phyloP scores from a whole-genome alignment of 345 rosid species.

The Gossypium longicalyx region DNA sequence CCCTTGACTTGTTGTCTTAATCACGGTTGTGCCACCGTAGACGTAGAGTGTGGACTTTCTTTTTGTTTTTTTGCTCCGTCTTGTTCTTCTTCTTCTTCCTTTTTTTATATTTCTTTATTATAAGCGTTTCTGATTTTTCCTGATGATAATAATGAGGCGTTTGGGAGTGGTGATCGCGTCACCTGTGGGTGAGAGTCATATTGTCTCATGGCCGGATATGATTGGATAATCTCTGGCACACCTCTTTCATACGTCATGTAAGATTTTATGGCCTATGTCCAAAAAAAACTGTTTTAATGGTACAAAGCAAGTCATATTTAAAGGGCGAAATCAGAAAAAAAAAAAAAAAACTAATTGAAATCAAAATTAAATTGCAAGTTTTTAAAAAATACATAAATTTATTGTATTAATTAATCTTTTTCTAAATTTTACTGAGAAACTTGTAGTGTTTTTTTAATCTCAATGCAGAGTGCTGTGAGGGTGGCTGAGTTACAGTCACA shows the following conservation, averaged over 20 bases:
- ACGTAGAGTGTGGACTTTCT: background rate
- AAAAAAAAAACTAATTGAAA: too few relatives aligned
- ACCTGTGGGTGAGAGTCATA: background rate
- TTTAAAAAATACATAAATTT: too few relatives aligned
- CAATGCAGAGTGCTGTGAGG: too few relatives aligned
- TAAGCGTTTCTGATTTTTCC: background rate
- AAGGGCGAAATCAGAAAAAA: too few relatives aligned
- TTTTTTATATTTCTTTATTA: background rate
- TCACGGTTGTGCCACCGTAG: slow-evolving; percentile 31
- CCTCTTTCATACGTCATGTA: background rate
- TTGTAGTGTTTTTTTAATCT: too few relatives aligned
- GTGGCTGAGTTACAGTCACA: too few relatives aligned
- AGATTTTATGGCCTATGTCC: background rate
- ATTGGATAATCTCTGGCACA: background rate
- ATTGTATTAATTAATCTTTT: too few relatives aligned
- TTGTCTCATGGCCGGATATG: slow-evolving; percentile 4
- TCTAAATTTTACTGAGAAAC: too few relatives aligned
- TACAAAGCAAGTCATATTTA: too few relatives aligned
- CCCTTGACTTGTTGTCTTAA: background rate
- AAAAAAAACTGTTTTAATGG: too few relatives aligned
- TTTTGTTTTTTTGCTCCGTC: background rate
- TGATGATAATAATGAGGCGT: too few relatives aligned
- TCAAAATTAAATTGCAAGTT: too few relatives aligned
- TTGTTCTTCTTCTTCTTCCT: background rate
- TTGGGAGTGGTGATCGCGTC: slow-evolving; percentile 4